Conservation (phyloP, 2,329 filamentous ascomycete genomes). For the Microsporum ferrugineum region DNA sequence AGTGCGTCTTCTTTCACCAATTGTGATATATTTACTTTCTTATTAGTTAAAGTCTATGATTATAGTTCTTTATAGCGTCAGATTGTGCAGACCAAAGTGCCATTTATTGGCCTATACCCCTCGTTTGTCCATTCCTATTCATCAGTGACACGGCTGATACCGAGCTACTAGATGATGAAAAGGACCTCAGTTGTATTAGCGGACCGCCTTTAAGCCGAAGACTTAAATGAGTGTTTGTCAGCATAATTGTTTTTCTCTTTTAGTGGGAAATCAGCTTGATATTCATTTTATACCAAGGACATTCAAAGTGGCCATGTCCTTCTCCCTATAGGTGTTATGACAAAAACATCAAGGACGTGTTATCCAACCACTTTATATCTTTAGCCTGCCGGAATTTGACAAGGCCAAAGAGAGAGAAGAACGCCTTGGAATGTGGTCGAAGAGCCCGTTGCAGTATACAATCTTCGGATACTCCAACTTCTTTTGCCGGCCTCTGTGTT, state of each 20-base stretch:
- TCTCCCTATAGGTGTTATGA: background rate
- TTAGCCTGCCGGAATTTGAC: background rate
- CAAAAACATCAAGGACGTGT: background rate
- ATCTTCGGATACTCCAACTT: background rate
- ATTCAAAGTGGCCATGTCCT: background rate
- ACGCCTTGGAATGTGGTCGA: background rate
- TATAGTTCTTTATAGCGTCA: background rate
- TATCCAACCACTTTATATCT: background rate
- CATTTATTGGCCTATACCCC: background rate
- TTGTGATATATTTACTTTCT: background rate
- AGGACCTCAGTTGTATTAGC: background rate
- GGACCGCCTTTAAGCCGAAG: background rate
- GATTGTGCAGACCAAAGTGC: background rate
- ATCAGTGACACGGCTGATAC: background rate
- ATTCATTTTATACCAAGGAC: background rate
- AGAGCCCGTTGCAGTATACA: background rate
- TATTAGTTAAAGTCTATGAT: background rate
- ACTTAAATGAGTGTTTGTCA: background rate
- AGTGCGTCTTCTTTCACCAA: background rate
- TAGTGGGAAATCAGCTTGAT: background rate
- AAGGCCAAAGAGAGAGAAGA: background rate
- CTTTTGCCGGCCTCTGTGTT: background rate
- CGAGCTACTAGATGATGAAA: background rate
- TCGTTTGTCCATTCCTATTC: background rate
- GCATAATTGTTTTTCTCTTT: background rate